Evolutionary conservation across 78 protist species (phyloP).

Genomic region (Speleostelium caveatum): DNA sequence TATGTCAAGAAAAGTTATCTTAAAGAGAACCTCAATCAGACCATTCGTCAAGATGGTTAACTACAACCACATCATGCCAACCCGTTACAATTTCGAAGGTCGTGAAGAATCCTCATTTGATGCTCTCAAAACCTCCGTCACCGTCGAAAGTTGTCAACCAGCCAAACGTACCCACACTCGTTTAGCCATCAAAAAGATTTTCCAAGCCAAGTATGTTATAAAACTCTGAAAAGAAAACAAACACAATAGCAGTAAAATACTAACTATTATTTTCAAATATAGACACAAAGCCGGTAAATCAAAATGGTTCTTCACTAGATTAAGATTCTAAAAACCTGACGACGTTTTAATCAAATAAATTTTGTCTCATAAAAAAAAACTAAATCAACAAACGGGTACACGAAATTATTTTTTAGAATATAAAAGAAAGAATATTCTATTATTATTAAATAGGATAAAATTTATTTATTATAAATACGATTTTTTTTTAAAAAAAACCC

Average conservation of each 20-base stretch:
- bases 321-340: conserved; percentile 89
- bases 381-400: too few species aligned
- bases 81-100: conserved; percentile 88
- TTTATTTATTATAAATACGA: too few species aligned
- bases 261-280: background rate
- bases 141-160: conserved; percentile 77
- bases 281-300: conserved; percentile 96
- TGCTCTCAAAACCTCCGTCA: conserved; percentile 71
- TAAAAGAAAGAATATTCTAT: too few species aligned
- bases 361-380: too few species aligned
- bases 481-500: too few species aligned
- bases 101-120: conserved; percentile 73
- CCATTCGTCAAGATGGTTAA: conserved; percentile 98
- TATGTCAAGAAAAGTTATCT: conserved; percentile 92
- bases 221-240: background rate
- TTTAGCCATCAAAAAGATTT: conserved; percentile 65
- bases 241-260: background rate
- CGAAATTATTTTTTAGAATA: too few species aligned
- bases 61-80: conserved; percentile 99
- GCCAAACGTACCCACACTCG: conserved; percentile 60
- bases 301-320: conserved; percentile 99
- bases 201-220: conserved; percentile 31
- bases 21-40: conserved; percentile 90
- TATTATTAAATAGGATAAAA: too few species aligned
- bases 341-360: too few species aligned